Evolutionary conservation across 1,284 basidiomycete species (phyloP).

Genomic region (Blastosporella zonata): DNA sequence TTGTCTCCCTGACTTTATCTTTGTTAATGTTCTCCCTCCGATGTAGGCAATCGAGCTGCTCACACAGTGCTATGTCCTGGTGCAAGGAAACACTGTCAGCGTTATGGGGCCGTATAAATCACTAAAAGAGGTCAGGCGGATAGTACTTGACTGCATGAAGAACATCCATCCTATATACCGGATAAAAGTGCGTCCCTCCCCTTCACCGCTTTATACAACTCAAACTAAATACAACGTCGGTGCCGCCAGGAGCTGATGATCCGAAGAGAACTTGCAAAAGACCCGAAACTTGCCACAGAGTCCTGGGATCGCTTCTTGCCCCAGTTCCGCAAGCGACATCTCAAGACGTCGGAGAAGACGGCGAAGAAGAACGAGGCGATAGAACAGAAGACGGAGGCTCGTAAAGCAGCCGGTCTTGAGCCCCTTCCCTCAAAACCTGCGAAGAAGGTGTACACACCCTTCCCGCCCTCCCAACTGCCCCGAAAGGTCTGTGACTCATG

Average conservation of each 20-base stretch:
- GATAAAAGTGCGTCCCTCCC: conserved; percentile 74
- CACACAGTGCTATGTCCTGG: conserved; percentile 95
- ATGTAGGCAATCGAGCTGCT: conserved; percentile 92
- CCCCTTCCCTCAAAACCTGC: conserved; percentile 46
- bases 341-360: conserved; percentile 92
- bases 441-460: conserved; percentile 99
- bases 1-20: not conserved
- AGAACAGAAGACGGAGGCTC: conserved; percentile 54
- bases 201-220: conserved; percentile 6
- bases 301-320: conserved; percentile 98
- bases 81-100: conserved; percentile 97
- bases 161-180: conserved; percentile 99
- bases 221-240: not conserved
- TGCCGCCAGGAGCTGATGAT: conserved; percentile 91
- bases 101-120: conserved; percentile 97
- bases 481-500: conserved; percentile 64
- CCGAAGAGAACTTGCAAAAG: conserved; percentile 95
- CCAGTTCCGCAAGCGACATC: conserved; percentile 90
- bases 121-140: conserved; percentile 92
- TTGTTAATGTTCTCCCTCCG: not conserved
- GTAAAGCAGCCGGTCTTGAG: conserved; percentile 58
- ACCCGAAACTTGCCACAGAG: conserved; percentile 92
- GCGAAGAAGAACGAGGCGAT: conserved; percentile 76
- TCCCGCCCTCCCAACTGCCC: conserved; percentile 93
- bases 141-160: conserved; percentile 98